Conservation (phyloP, 2,329 filamentous ascomycete genomes). For the Microcera coccophila region DNA sequence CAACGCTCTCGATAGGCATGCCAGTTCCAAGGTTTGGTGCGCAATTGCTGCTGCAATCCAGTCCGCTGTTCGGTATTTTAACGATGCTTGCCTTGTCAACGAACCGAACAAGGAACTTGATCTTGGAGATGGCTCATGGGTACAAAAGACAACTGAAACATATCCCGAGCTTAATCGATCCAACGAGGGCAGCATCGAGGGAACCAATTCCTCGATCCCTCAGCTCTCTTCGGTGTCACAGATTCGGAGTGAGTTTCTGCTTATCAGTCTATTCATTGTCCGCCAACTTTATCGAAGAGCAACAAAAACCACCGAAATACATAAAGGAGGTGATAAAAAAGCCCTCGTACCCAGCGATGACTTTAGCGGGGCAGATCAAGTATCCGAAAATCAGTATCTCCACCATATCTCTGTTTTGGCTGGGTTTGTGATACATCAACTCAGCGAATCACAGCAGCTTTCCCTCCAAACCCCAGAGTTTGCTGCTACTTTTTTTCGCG, state of each 20-base stretch:
- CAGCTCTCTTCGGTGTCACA: slow-evolving; percentile 24
- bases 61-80: slow-evolving; percentile 34
- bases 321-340: slow-evolving; percentile 14
- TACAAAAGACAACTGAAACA: slow-evolving; percentile 20
- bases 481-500: slow-evolving; percentile 37
- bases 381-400: slow-evolving; percentile 34
- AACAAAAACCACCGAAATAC: slow-evolving; percentile 28
- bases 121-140: slow-evolving; percentile 23
- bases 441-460: slow-evolving; percentile 36
- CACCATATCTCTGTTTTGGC: slow-evolving; percentile 35
- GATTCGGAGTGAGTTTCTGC: slow-evolving; percentile 36
- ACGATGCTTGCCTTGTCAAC: slow-evolving; percentile 37
- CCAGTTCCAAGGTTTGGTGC: slow-evolving; percentile 34
- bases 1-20: slow-evolving; percentile 32
- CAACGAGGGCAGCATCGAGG: slow-evolving; percentile 7
- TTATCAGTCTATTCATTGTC: slow-evolving; percentile 36
- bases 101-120: slow-evolving; percentile 18
- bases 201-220: slow-evolving; percentile 1
- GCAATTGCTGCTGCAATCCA: slow-evolving; percentile 38
- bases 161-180: slow-evolving; percentile 29
- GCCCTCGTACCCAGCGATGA: slow-evolving; percentile 32
- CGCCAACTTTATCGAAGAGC: slow-evolving; percentile 41
- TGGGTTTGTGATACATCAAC: slow-evolving; percentile 35
- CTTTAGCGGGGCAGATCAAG: slow-evolving; percentile 25
- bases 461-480: slow-evolving; percentile 31